These are phyloP conservation scores for Aspergillus uvarum DNA, from an alignment of 2,329 filamentous ascomycete species.

Conservation along the genomic window DNA sequence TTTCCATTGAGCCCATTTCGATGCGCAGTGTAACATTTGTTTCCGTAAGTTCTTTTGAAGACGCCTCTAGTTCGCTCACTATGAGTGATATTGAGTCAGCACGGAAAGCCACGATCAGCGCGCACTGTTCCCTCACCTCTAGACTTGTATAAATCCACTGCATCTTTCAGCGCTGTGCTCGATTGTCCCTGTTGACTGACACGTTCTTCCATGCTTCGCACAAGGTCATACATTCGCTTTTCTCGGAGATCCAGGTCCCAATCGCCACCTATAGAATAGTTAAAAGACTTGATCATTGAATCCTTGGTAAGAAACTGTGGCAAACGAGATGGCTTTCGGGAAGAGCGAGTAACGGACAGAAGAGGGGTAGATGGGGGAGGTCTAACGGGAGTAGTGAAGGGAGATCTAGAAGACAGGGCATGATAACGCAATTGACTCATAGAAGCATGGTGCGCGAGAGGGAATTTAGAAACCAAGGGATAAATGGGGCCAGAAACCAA, in stretches of 20 bases:
- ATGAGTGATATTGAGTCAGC: neutral
- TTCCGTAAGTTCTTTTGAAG: constrained; percentile 51
- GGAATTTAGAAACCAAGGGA: constrained; percentile 15
- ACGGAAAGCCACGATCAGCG: neutral
- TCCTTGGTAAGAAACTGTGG: constrained; percentile 65
- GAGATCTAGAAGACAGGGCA: constrained; percentile 12
- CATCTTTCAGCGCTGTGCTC: constrained; percentile 69
- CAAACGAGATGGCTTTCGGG: constrained; percentile 34
- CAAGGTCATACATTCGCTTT: constrained; percentile 72
- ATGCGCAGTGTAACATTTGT: constrained; percentile 58
- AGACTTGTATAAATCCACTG: constrained; percentile 70
- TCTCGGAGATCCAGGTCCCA: constrained; percentile 80
- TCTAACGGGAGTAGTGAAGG: constrained; percentile 39
- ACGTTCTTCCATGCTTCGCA: constrained; percentile 68
- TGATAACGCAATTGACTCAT: constrained; percentile 17
- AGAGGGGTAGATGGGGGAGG: constrained; percentile 27
- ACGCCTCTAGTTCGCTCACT: constrained; percentile 60
- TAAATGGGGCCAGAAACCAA: constrained; percentile 11
- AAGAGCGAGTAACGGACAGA: constrained; percentile 37
- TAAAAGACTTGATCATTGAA: constrained; percentile 68
- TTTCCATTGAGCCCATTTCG: constrained; percentile 66
- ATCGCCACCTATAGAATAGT: constrained; percentile 32
- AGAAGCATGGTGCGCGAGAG: constrained; percentile 14
- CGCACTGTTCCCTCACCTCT: constrained; percentile 57
- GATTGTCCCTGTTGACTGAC: constrained; percentile 69